Evolutionary conservation across 495 filamentous ascomycete species (phyloP), one percentile per base, ranked within the genome.

Genomic region (Penicillium herquei): DNA sequence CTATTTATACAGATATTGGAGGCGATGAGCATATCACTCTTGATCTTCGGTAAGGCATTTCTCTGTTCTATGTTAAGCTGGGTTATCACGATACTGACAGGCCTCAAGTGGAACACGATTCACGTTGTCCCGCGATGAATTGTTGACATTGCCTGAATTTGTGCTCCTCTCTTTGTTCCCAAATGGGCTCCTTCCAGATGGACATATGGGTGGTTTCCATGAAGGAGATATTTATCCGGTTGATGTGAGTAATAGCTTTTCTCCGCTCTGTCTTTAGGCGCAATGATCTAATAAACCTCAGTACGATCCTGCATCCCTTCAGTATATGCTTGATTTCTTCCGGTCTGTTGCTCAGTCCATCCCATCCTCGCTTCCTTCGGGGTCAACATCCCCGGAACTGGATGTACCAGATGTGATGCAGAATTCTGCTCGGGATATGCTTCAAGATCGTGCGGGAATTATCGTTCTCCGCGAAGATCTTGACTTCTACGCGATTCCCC

Each of bases 261-360:
- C 65, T 12, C 31, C 14, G 49, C 8, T 30, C 7, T 37, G 3
- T 21, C n/a, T 30, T 18, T 1, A 41, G 14, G 14, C 37, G 68
- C 82, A 62, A 67, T 79, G 21, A 73, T 77, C 84, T 87, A 71
- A 89, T 79, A 69, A 61, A 53, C 51, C 78, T 54, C 77, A 98
- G 94, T 99, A 98, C 74, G 94, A 99, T 70, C 93, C 94, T 31
- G 84, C 86, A 26, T 96, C 92, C 35, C 82, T 99, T 26, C 91
- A 97, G 72, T 99, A 98, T 77, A 99, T 99, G 95, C 83, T 99
- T 46, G 94, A 98, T 59, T 99, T 99, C 76, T 99, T 99, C 79
- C 90, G 94, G 40, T 85, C 84, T 48, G 92, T 99, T 49, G 93
- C 94, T 32, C 91, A 96, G 66, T 93, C 89, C 31, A 97, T 99